Percentiles rank a stretch among this genome's conserved stretches.
These are phyloP conservation scores for Chrysoporthe austroafricana DNA, from an alignment of 2,329 filamentous ascomycete genomes.

Conservation along the genomic window DNA sequence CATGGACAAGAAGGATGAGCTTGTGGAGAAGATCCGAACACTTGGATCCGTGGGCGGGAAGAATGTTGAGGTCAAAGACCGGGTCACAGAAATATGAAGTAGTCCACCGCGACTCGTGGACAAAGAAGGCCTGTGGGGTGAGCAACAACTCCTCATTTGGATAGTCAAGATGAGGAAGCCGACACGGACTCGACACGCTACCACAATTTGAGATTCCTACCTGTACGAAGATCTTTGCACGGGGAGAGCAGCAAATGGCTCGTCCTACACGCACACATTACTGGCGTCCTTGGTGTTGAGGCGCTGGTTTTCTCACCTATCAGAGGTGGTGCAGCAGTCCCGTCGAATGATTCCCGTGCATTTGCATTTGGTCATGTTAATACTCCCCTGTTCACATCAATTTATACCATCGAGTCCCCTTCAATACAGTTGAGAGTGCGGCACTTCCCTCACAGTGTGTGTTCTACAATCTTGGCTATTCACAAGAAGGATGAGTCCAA, in stretches of 20 bases:
- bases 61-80: conserved; percentile 57
- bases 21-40: conserved; percentile 72
- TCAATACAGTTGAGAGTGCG: neutral
- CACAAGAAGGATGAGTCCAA: neutral
- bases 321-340: neutral
- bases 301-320: neutral
- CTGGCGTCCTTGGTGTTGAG: neutral
- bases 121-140: neutral
- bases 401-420: neutral
- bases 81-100: conserved; percentile 36
- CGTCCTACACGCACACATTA: neutral
- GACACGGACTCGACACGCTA: neutral
- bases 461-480: neutral
- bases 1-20: conserved; percentile 67
- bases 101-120: neutral
- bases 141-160: neutral
- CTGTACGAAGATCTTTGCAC: too few species aligned
- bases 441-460: neutral
- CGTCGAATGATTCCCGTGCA: neutral
- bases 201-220: neutral
- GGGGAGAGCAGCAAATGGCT: neutral
- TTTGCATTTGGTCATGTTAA: too few species aligned
- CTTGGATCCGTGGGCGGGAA: conserved; percentile 65
- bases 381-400: neutral
- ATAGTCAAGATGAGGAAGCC: neutral